Base-by-base conservation (phyloP, 2,329 filamentous ascomycete species). In the Moelleriella libera region DNA sequence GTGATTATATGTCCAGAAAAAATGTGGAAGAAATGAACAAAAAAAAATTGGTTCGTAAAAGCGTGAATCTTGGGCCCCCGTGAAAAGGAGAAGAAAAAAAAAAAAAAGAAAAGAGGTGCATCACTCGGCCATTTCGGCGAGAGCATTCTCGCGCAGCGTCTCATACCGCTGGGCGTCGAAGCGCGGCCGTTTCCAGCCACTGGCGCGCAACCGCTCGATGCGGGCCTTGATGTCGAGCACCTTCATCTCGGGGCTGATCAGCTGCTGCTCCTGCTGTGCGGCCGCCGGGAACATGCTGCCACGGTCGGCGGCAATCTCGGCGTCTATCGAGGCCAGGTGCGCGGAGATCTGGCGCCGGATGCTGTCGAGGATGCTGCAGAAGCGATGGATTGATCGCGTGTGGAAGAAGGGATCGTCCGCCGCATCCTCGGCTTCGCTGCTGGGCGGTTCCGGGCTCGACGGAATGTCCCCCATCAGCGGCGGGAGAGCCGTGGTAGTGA, bases 101-200 rank as follows among this genome's bases (percentile, higher is more conserved):
- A 34, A 14, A 21, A 41, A 32, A n/a, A 47, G 9, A 32, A 42
- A 34, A 14, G 41, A 47, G 30, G 11, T 28, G 34, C 42, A 28
- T 47, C 42, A 50, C 14, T 54, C 51, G 28, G 48, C 48, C 51
- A 79, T 60, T 54, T 80, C 76, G 2, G 69, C 68, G 48, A 79
- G 60, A 40, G 69, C 75, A 45, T 62, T 66, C 53, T 74, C 71
- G 11, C 73, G 63, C 7, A 80, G 62, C 21, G 67, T 66, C 56
- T 76, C 70, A 55, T 80, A 80, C 39, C 72, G 66, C 43, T 63
- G 59, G 5, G 63, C 61, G 51, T 80, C 71, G 52, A 80, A 80
- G 28, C 76, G 69, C 53, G 70, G 70, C 30, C 76, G 63, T 55
- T 68, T 68, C 76, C 76, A 80, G 2, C 75, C 75, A 45, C 55